phyloP scores from a whole-genome alignment of 768 basidiomycete genomes.

The Suillus hirtellus region DNA sequence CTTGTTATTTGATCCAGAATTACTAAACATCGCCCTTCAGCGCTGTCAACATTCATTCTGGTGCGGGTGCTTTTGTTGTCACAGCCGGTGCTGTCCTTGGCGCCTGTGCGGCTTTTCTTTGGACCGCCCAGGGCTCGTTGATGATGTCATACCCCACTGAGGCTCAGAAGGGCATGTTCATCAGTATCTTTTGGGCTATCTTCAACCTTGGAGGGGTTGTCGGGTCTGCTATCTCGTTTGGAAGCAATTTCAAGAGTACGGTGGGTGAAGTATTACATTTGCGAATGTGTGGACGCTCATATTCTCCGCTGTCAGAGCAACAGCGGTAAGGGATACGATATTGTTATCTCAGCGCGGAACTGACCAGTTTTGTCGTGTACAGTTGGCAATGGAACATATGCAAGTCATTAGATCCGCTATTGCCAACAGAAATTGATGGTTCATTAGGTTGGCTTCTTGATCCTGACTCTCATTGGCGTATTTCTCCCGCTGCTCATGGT shows the following conservation, averaged over 20 bases:
- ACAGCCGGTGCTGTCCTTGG: conserved; percentile 52
- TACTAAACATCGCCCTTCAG: conserved; percentile 36
- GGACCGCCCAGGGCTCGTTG: conserved; percentile 52
- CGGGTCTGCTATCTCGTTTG: conserved; percentile 74
- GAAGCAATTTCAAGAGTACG: conserved; percentile 63
- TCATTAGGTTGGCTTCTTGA: conserved; percentile 71
- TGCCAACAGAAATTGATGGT: conserved; percentile 6
- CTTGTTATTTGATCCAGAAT: not conserved
- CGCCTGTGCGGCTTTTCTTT: conserved; percentile 49
- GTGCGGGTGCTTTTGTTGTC: conserved; percentile 46
- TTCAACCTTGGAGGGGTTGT: conserved; percentile 83
- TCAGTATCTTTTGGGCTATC: conserved; percentile 62
- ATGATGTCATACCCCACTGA: conserved; percentile 61
- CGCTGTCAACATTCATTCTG: conserved; percentile 40
- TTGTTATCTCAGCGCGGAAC: not conserved
- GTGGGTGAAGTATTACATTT: conserved; percentile 35
- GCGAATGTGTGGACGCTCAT: not conserved
- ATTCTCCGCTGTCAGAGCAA: conserved; percentile 23
- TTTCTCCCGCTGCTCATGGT: conserved; percentile 66
- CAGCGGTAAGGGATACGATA: conserved; percentile 22
- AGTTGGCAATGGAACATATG: conserved; percentile 81
- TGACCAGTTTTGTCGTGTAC: conserved; percentile 4
- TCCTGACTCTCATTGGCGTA: conserved; percentile 69
- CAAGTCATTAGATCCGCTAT: conserved; percentile 32
- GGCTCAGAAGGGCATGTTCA: conserved; percentile 53